Evolutionary conservation across 225 moss, liverwort and hornwort genomes (phyloP), one percentile per base, ranked within the genome.

Genomic region (Anthoceros angustus): DNA sequence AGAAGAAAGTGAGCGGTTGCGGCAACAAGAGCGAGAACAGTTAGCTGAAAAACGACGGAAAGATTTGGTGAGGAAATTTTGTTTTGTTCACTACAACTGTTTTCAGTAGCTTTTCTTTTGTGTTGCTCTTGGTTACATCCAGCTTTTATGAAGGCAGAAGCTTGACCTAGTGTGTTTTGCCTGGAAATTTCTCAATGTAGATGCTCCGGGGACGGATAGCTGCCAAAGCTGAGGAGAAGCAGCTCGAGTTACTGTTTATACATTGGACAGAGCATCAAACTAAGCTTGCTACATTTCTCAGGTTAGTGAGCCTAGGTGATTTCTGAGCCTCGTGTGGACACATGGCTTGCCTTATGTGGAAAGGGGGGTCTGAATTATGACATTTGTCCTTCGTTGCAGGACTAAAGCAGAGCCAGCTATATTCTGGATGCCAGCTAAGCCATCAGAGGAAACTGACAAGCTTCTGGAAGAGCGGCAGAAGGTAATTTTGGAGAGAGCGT

Each of bases 191-290:
- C 43, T 45, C 15, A 16, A 2, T 65, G 23, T 40, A 95, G 98
- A 80, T 86, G 42, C 76, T 98, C 63, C 89, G 98, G 61, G 98
- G 92, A 67, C 87, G 85, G 70, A 68, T 98, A 72, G 84, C 84
- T 68, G 98, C 87, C 39, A 88, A 89, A 75, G 82, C 92, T 21
- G 98, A 98, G 75, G 83, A 87, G 32, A 98, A 98, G 77, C 89
- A 92, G 69, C 73, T 98, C 64, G 98, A 98, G 69, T 78, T 98
- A 65, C 77, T 92, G 63, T 83, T 87, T 62, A 68, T 98, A 42
- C 91, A 92, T 50, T 98, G 98, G 98, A 81, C 89, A 41, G 98
- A 98, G 71, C 98, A 98, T 74, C 98, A 92, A 64, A 83, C 82
- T 49, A 84, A 87, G 24, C 80, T 98, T 39, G 70, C 70, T 74